Base-by-base conservation (phyloP, 306 rosid species). In the Acacia crassicarpa region DNA sequence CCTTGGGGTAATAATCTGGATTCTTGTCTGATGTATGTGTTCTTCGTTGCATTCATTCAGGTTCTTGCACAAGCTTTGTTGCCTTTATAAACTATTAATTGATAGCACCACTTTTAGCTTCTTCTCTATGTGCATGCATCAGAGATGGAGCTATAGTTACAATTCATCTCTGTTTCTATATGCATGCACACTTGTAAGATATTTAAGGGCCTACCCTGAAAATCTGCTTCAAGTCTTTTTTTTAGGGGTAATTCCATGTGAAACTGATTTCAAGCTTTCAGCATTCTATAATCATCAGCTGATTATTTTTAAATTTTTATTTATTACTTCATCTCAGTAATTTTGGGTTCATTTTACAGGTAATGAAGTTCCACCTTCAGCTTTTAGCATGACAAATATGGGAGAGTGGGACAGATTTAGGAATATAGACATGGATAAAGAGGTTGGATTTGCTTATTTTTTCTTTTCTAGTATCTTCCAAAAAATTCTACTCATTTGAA, bases 361-460 rank as follows among this genome's bases (percentile, higher is more conserved):
- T 67, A 93, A 93, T 30, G 94, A 91, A 51, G 96, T 90, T 76
- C 97, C 92, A 7, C 92, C 90, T 41, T 93, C 99, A 49, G 82
- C 92, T 74, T 95, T 93, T 89, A 86, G 83, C 87, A 86, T 87
- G 99, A 82, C 97, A 74, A 88, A 91, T 85, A 90, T 74, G 76
- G 96, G 72, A 84, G 93, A 91, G 81, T 95, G 98, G 97, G 99
- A 95, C 84, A 85, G 89, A 70, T 92, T 95, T 85, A 89, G 99
- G 92, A 95, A 85, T 87, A 93, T 93, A 69, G 99, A 95, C 94
- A 95, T 93, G 99, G 99, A 95, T 77, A 88, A 86, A 88, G 97
- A 93, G 97, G 99, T 95, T 80, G 83, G 69, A 73, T 72, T 77
- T 72, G 30, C 61, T 83, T 77, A 81, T 80, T 71, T 67, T 54